A percentile compares a stretch with the other conserved stretches of the same genome.
Conservation (phyloP, 2,329 filamentous ascomycete species). For the Aspergillus sp. region DNA sequence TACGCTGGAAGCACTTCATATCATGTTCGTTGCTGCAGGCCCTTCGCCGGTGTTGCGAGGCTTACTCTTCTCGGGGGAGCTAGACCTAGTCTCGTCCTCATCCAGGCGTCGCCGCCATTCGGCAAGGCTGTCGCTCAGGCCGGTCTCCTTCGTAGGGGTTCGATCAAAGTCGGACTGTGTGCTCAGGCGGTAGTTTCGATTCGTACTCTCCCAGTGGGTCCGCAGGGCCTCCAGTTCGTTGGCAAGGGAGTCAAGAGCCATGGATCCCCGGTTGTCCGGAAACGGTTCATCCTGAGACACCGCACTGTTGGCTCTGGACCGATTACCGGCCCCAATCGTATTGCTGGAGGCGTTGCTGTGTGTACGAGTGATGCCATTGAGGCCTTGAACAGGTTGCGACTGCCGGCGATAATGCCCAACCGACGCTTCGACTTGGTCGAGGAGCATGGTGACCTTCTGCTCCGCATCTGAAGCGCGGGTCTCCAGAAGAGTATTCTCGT, state of each 20-base stretch:
- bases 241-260: slow-evolving; percentile 85
- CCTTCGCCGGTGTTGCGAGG: slow-evolving; percentile 21
- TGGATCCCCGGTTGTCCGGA: slow-evolving; percentile 57
- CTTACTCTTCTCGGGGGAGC: slow-evolving; percentile 26
- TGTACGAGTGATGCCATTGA: slow-evolving; percentile 45
- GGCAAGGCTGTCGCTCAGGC: slow-evolving; percentile 67
- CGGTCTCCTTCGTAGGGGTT: slow-evolving; percentile 46
- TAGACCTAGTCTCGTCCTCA: slow-evolving; percentile 46
- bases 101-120: slow-evolving; percentile 80
- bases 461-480: slow-evolving; percentile 85
- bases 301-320: slow-evolving; percentile 40
- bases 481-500: slow-evolving; percentile 78
- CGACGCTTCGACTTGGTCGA: slow-evolving; percentile 90
- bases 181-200: slow-evolving; percentile 89
- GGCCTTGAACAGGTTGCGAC: slow-evolving; percentile 46
- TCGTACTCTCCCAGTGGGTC: slow-evolving; percentile 92
- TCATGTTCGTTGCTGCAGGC: slow-evolving; percentile 31
- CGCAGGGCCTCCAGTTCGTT: slow-evolving; percentile 88
- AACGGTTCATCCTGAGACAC: slow-evolving; percentile 42
- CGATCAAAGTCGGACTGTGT: slow-evolving; percentile 84
- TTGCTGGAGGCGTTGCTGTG: slow-evolving; percentile 56
- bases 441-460: slow-evolving; percentile 83
- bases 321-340: slow-evolving; percentile 34
- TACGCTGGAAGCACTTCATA: slow-evolving; percentile 22
- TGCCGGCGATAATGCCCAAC: slow-evolving; percentile 92